Percentiles rank a stretch among this genome's conserved stretches.
These are phyloP conservation scores for Primulina tabacum DNA, from an alignment of 257 asterid genomes.

Conservation along the genomic window DNA sequence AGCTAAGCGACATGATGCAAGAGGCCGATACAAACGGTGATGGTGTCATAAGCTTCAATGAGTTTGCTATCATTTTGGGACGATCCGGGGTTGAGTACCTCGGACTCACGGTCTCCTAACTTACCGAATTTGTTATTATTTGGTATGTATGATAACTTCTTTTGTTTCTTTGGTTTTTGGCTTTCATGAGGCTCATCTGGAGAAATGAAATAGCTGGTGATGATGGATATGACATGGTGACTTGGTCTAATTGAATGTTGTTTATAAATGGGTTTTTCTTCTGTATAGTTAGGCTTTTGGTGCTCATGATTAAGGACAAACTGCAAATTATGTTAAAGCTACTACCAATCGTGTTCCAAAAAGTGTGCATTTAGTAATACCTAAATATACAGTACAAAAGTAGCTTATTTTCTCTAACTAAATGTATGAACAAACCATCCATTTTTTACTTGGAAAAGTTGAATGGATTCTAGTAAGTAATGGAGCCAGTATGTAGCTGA, in stretches of 20 bases:
- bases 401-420: no score
- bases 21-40: conserved; percentile 63
- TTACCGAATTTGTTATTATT: conserved; percentile 2
- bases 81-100: conserved; percentile 48
- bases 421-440: conserved; percentile 4
- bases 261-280: not conserved
- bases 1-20: conserved; percentile 41
- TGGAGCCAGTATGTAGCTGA: not conserved
- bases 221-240: conserved; percentile 21
- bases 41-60: conserved; percentile 57
- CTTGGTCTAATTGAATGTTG: conserved; percentile 16
- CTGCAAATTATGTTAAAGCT: not conserved
- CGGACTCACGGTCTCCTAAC: conserved; percentile 34
- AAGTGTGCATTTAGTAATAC: no score
- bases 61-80: conserved; percentile 48
- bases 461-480: conserved; percentile 23
- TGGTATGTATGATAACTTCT: not conserved
- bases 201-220: conserved; percentile 12
- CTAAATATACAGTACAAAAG: not conserved
- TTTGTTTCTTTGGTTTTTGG: conserved; percentile 13
- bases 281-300: not conserved
- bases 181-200: conserved; percentile 1
- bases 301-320: conserved; percentile 2
- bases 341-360: not conserved
- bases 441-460: conserved; percentile 25